Percentiles rank a stretch among this genome's conserved stretches.
These are phyloP conservation scores for Citrullus mucosospermus DNA, from an alignment of 306 rosid species.

Conservation along the genomic window DNA sequence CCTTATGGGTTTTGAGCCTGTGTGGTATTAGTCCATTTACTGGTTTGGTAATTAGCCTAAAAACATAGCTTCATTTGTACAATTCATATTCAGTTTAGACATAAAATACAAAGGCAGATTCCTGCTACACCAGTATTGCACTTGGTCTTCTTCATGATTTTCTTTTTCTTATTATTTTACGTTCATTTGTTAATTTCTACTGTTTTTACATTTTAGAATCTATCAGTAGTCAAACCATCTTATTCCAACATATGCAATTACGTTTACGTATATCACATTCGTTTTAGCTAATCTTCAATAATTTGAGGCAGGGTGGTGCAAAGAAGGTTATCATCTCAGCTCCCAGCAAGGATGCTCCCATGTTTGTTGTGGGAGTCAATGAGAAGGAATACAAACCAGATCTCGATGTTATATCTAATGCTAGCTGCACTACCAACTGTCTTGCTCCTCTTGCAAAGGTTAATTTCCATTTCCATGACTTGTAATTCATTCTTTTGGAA, in stretches of 20 bases:
- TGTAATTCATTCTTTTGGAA: neutral
- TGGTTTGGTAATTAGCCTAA: neutral
- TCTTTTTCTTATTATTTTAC: neutral
- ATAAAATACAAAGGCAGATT: neutral
- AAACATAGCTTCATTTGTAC: neutral
- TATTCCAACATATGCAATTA: neutral
- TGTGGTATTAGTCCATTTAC: neutral
- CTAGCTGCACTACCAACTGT: conserved; percentile 98
- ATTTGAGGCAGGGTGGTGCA: conserved; percentile 35
- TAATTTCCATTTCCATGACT: neutral
- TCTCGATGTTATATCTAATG: conserved; percentile 70
- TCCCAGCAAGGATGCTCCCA: conserved; percentile 97
- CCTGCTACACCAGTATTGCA: neutral
- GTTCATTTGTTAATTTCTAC: neutral
- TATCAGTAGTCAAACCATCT: neutral
- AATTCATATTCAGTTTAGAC: neutral
- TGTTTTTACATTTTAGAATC: neutral
- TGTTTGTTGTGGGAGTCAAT: conserved; percentile 97
- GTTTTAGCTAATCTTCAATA: neutral
- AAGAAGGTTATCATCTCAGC: conserved; percentile 97
- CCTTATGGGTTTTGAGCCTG: neutral
- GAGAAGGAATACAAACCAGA: conserved; percentile 85
- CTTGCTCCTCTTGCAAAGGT: conserved; percentile 53
- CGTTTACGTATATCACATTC: neutral
- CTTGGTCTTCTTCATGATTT: neutral